Conservation (phyloP, 257 asterid genomes). For the Solanum sejunctum region DNA sequence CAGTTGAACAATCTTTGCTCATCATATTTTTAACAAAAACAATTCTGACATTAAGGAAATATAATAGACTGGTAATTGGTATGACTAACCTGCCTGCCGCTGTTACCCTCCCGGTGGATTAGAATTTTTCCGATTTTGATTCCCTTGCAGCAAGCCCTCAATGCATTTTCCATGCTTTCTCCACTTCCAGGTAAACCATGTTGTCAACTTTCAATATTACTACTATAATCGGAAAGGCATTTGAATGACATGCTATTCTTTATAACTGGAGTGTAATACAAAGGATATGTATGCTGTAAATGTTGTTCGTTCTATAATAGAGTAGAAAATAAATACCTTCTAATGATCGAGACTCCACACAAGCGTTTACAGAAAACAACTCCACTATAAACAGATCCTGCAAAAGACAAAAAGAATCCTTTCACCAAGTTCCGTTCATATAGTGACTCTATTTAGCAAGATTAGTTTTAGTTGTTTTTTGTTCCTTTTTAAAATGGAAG, state of each 20-base stretch:
- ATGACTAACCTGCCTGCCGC: constrained; percentile 56
- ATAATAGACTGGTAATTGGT: background rate
- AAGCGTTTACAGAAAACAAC: constrained; percentile 73
- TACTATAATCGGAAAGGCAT: background rate
- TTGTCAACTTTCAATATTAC: background rate
- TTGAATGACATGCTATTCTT: background rate
- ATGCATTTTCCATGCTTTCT: constrained; percentile 97
- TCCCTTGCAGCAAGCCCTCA: constrained; percentile 91
- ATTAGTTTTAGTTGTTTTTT: background rate
- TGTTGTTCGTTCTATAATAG: background rate
- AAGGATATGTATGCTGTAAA: background rate
- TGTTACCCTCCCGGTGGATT: constrained; percentile 53
- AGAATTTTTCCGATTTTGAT: constrained; percentile 89
- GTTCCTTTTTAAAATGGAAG: background rate
- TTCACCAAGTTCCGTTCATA: background rate
- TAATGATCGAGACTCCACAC: constrained; percentile 84
- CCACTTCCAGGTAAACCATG: constrained; percentile 44
- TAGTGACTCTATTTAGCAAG: background rate
- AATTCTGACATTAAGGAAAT: background rate
- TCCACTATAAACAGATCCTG: constrained; percentile 80
- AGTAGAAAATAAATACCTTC: constrained; percentile 46
- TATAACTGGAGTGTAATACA: background rate
- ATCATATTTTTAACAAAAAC: background rate
- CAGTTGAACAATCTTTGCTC: background rate
- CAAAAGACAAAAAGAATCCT: background rate